Evolutionary conservation across 2,329 filamentous ascomycete species (phyloP), one percentile per base, ranked within the genome.

Genomic region (Monosporascus sp.): DNA sequence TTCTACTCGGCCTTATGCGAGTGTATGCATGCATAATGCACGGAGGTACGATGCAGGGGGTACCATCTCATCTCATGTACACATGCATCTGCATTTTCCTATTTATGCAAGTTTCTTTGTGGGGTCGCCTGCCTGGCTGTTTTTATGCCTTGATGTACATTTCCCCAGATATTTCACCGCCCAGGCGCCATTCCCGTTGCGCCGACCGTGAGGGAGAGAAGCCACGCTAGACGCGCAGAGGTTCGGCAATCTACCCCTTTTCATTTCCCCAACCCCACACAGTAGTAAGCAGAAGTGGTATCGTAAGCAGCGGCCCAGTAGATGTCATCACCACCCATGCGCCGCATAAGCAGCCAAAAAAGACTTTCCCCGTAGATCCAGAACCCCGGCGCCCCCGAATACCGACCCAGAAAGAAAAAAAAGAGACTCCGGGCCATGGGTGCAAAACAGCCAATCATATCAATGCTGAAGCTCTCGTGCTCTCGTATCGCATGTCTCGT

Each of bases 401-500:
- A 7, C 4, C 43, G 24, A 26, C 43, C n/a, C 24, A 37, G n/a
- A 45, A 48, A 45, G 43, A 48, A 41, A 37, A 43, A 49, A 40
- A 24, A 26, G 24, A 55, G 38, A 46, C 37, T 48, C 55, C 37
- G 31, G 40, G 22, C 27, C 47, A 53, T 11, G 50, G 48, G 38
- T 16, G 27, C 47, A 54, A 50, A 37, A 49, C 50, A 53, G 19
- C 53, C 53, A 53, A 56, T 55, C 52, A 49, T 53, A 44, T 14
- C 43, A 22, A 16, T 14, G 7, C 38, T 14, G 16, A 14, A 26
- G 8, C 5, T 16, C 19, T 31, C 49, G 37, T 24, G 43, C 45
- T 44, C 31, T 31, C 38, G 20, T 45, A n/a, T 53, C 19, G 27
- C 44, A 45, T 9, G 5, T 46, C 43, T 46, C 24, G 24, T 31